phyloP scores from a whole-genome alignment of 352 stramenopile genomes.

The Phytophthora ohioensis region DNA sequence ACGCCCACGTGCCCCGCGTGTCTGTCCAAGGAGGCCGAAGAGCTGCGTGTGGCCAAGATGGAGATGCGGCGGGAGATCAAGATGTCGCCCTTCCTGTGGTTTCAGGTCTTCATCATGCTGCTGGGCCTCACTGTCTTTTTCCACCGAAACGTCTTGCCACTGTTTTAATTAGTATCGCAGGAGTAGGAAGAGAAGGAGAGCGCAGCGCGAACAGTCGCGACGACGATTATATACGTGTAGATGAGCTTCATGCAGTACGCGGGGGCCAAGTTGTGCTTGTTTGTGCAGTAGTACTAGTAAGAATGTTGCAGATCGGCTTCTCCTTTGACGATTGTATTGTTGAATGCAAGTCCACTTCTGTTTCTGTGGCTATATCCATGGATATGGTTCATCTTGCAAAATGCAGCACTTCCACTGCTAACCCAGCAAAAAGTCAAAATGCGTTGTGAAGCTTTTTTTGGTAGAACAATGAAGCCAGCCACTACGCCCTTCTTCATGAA shows the following conservation, averaged over 20 bases:
- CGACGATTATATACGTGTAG: constrained; percentile 15
- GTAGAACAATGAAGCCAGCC: no score
- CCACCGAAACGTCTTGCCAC: constrained; percentile 72
- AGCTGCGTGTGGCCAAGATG: constrained; percentile 35
- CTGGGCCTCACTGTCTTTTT: constrained; percentile 68
- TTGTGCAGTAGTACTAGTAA: no score
- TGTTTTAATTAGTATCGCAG: constrained; percentile 48
- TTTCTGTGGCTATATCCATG: no score
- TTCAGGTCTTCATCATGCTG: constrained; percentile 70
- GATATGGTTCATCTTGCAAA: no score
- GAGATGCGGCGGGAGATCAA: constrained; percentile 54
- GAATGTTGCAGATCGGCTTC: no score
- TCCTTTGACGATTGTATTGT: no score
- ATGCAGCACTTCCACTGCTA: no score
- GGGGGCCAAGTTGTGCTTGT: no score
- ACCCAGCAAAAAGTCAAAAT: no score
- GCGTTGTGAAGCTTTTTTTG: no score
- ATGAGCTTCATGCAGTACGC: constrained; percentile 20
- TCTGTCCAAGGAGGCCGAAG: constrained; percentile 38
- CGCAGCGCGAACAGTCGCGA: neutral
- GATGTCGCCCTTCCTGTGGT: constrained; percentile 78
- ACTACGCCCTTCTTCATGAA: no score
- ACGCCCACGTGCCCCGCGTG: constrained; percentile 59
- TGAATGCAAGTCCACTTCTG: no score
- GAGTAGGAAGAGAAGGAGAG: constrained; percentile 7